Base-by-base conservation (phyloP, 257 asterid genomes). In the Nicotiana benthamiana region DNA sequence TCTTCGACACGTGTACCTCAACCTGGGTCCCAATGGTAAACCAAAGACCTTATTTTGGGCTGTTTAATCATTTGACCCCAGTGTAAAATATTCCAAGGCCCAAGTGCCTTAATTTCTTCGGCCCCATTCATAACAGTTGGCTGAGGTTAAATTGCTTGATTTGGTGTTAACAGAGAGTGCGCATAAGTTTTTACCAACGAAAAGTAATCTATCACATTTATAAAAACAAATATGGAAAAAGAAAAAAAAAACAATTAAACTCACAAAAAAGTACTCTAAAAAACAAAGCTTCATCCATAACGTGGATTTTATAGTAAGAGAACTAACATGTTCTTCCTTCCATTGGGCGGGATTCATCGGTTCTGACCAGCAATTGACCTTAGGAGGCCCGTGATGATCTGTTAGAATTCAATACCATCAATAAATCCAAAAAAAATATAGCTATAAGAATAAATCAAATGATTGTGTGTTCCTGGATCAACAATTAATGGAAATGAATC, bases 271-370 rank as follows among this genome's bases (percentile, higher is more conserved):
- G 9, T 11, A 24, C 18, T 10, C 66, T 24, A 24, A 10, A n/a
- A 61, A 24, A 4, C 18, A 61, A 24, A 61, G 30, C 54, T 67
- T 20, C 32, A 9, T n/a, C 1, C 1, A 10, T 67, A 67, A n/a
- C n/a, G 75, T 67, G 7, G 30, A 59, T 0, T 0, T 0, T 7
- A 59, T 22, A 59, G 18, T 60, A 60, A 62, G 74, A 65, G 24
- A 30, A 30, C 74, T 65, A 65, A 74, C 79, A 48, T 74, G 79
- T 74, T 74, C 79, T 48, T 74, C 79, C 79, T 74, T 74, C 79
- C 79, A 74, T 74, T 74, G 79, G 5, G 10, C 62, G 24, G 79
- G 79, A 74, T 74, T 74, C 79, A 26, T 48, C 17, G 79, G 79
- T 3, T 74, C 62, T 16, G 51, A 46, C 79, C 79, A 74, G 43